Percentiles rank a stretch among this genome's conserved stretches.
Conservation (phyloP, 2,329 filamentous ascomycete genomes). For the Aspergillus ochraceoroseus region DNA sequence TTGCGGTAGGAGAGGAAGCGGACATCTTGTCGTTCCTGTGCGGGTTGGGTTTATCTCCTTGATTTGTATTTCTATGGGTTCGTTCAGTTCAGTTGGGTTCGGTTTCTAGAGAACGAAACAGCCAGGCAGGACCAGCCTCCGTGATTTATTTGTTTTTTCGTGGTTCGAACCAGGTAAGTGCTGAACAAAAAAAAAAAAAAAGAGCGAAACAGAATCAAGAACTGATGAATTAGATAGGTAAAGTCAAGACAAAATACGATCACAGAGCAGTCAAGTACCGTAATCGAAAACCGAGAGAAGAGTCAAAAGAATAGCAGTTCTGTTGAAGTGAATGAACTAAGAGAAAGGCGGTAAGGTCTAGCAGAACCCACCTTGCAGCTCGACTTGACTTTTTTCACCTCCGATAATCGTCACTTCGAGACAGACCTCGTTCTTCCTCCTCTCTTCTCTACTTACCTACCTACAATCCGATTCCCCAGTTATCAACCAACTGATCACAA, state of each 20-base stretch:
- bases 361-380: conserved; percentile 22
- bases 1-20: conserved; percentile 14
- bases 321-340: no score
- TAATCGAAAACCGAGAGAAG: no score
- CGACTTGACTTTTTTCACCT: conserved; percentile 21
- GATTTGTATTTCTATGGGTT: no score
- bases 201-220: neutral
- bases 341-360: conserved; percentile 9
- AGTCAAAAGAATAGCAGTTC: no score
- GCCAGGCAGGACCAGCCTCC: neutral
- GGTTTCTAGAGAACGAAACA: conserved; percentile 1
- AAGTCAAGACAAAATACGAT: neutral
- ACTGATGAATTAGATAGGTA: neutral
- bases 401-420: no score
- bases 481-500: no score
- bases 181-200: neutral
- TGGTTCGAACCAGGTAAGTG: no score
- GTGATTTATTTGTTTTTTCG: no score
- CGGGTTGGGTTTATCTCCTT: conserved; percentile 1
- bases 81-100: neutral
- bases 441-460: neutral
- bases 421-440: no score
- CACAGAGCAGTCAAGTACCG: no score
- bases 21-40: conserved; percentile 31
- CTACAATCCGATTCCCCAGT: no score